These are phyloP conservation scores for Calonectria hawksworthii DNA, from an alignment of 2,329 filamentous ascomycete species.

Conservation along the genomic window DNA sequence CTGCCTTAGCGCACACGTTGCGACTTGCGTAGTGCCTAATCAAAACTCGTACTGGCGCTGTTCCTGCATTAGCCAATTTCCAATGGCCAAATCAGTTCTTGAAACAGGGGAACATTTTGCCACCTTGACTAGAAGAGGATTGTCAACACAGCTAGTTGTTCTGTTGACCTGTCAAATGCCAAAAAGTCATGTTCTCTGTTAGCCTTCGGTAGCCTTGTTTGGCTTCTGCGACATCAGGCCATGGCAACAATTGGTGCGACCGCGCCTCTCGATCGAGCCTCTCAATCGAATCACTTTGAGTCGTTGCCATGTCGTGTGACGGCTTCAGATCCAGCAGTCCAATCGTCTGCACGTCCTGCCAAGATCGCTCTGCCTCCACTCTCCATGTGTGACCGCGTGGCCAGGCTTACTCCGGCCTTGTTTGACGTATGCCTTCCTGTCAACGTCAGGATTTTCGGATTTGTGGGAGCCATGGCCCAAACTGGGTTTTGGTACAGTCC, in stretches of 20 bases:
- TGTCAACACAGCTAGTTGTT: slow-evolving; percentile 30
- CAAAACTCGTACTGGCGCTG: slow-evolving; percentile 42
- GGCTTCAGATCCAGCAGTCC: slow-evolving; percentile 2
- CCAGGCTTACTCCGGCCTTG: slow-evolving; percentile 21
- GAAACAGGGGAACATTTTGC: slow-evolving; percentile 46
- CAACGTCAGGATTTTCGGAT: slow-evolving; percentile 25
- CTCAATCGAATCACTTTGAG: slow-evolving; percentile 28
- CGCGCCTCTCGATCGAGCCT: slow-evolving; percentile 22
- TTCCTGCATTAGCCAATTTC: slow-evolving; percentile 50
- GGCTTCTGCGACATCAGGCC: slow-evolving; percentile 15
- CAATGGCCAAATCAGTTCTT: slow-evolving; percentile 39
- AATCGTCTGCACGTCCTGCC: slow-evolving; percentile 20
- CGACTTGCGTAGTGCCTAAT: slow-evolving; percentile 44
- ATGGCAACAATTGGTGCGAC: slow-evolving; percentile 22
- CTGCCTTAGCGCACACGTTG: slow-evolving; percentile 42
- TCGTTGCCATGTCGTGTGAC: slow-evolving; percentile 39
- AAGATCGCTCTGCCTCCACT: slow-evolving; percentile 32
- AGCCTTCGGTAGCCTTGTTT: slow-evolving; percentile 14
- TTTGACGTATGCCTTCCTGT: slow-evolving; percentile 16
- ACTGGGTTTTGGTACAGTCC: slow-evolving; percentile 24
- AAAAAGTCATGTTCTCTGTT: slow-evolving; percentile 24
- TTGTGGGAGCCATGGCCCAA: slow-evolving; percentile 26
- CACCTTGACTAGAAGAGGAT: slow-evolving; percentile 31
- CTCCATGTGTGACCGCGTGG: slow-evolving; percentile 32
- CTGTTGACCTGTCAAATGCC: slow-evolving; percentile 14